phyloP scores from a whole-genome alignment of 225 moss, liverwort and hornwort genomes.

The Anthoceros angustus region DNA sequence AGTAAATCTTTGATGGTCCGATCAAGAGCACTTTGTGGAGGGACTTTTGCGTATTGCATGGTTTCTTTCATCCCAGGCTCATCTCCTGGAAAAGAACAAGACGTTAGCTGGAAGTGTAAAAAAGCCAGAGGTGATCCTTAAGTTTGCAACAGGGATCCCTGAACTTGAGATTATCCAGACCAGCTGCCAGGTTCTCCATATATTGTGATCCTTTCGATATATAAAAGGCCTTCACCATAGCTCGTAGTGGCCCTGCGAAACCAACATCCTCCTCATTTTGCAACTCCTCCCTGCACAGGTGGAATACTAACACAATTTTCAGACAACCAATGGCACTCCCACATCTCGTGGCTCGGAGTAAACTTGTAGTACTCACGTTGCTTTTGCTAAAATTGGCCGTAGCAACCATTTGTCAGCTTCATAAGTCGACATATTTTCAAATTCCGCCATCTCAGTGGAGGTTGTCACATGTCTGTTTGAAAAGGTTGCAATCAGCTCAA shows the following conservation, averaged over 20 bases:
- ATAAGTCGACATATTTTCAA: slow-evolving; percentile 71
- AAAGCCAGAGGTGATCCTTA: background rate
- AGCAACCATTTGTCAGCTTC: slow-evolving; percentile 81
- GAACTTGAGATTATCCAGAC: slow-evolving; percentile 16
- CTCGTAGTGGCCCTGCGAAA: slow-evolving; percentile 71
- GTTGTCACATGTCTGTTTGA: slow-evolving; percentile 45
- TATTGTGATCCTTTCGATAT: slow-evolving; percentile 62
- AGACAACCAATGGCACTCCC: background rate
- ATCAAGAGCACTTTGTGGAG: slow-evolving; percentile 70
- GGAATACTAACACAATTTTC: background rate
- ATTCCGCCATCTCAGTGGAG: slow-evolving; percentile 71
- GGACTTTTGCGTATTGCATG: slow-evolving; percentile 60
- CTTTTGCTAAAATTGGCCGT: slow-evolving; percentile 35
- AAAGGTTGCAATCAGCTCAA: slow-evolving; percentile 79
- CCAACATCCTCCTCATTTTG: slow-evolving; percentile 53
- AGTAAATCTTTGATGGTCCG: slow-evolving; percentile 76
- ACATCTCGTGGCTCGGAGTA: too few relatives aligned
- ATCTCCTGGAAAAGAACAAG: slow-evolving; percentile 31
- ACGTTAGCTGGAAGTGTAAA: background rate
- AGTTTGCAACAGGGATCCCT: background rate
- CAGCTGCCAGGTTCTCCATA: slow-evolving; percentile 82
- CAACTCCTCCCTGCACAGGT: slow-evolving; percentile 37
- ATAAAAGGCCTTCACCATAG: slow-evolving; percentile 63
- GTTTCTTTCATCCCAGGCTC: slow-evolving; percentile 72
- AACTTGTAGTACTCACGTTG: slow-evolving; percentile 35